Base-by-base conservation (phyloP, 305 asterid genomes). In the Fraxinus floribunda region DNA sequence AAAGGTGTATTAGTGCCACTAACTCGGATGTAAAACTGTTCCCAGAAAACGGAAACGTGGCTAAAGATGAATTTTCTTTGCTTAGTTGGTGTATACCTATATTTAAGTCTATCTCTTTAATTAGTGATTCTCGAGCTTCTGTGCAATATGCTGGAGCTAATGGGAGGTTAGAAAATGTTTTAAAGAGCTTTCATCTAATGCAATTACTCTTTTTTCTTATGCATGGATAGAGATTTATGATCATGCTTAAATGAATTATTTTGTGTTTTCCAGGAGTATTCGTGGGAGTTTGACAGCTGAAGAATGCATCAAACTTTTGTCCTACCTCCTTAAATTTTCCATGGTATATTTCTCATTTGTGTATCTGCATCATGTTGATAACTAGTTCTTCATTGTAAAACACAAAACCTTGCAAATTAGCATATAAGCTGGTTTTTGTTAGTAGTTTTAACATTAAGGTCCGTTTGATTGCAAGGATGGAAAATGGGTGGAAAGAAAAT, bases 81-180 rank as follows among this genome's bases (percentile, higher is more conserved):
- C 84, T 90, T 84, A 83, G 91, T 86, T 96, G 95, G 97, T 93
- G 88, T 83, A 80, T 88, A 76, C 98, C 95, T 75, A 89, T 89
- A 78, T 89, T 91, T 77, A 91, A 88, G 89, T 92, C 93, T 36
- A 85, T 96, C 84, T 81, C 93, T 81, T 87, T 94, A 82, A 88
- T 91, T 73, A 81, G 85, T 84, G 94, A 90, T 79, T 86, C 88
- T 57, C 88, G 85, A 75, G 80, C 87, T 85, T 87, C 90, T 79
- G 71, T 82, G 34, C 89, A 86, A 81, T 87, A 82, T 85, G 85
- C 90, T 83, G 91, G 86, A 84, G 82, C 34, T 76, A 84, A 62
- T 76, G 93, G 88, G 79, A 90, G 98, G 99, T 96, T 77, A 81
- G 89, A 73, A 79, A 73, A 44, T 84, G 79, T 20, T 83, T 26